These are phyloP conservation scores for Saccharomycopsis javanensis DNA, from an alignment of 805 yeast species.

Conservation along the genomic window DNA sequence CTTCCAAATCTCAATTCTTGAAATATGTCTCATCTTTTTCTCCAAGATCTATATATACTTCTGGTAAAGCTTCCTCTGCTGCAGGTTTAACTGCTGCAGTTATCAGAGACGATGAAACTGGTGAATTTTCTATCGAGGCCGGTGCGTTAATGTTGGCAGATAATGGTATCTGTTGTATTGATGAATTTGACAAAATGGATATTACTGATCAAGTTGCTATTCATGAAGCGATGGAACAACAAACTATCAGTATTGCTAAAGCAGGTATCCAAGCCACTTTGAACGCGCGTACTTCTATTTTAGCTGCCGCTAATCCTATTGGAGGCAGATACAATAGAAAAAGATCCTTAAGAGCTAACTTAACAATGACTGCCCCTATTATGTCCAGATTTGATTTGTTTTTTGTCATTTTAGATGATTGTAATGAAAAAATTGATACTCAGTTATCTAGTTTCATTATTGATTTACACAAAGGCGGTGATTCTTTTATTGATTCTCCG, in stretches of 20 bases:
- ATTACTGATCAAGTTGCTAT: conserved; percentile 92
- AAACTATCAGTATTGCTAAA: conserved; percentile 94
- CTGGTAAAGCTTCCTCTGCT: conserved; percentile 97
- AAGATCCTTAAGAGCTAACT: conserved; percentile 70
- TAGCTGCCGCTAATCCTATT: conserved; percentile 98
- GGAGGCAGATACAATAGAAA: conserved; percentile 95
- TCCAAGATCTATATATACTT: conserved; percentile 92
- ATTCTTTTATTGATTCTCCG: conserved; percentile 84
- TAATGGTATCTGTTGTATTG: conserved; percentile 97
- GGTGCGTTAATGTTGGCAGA: conserved; percentile 98
- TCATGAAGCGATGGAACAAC: conserved; percentile 99
- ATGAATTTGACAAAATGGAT: conserved; percentile 98
- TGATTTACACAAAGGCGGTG: conserved; percentile 81
- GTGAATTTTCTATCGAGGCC: conserved; percentile 95
- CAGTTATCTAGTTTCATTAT: conserved; percentile 89
- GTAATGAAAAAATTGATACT: conserved; percentile 84
- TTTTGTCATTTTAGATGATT: conserved; percentile 89
- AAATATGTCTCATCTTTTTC: conserved; percentile 87
- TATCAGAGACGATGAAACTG: conserved; percentile 92
- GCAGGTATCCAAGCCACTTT: conserved; percentile 98
- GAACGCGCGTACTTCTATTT: conserved; percentile 90
- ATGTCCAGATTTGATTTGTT: conserved; percentile 97
- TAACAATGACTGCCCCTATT: conserved; percentile 95
- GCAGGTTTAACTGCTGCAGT: conserved; percentile 99
- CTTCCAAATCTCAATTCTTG: conserved; percentile 91